These are phyloP conservation scores for Vitis hybrid DNA, from an alignment of 177 flowering plant species.

Conservation along the genomic window DNA sequence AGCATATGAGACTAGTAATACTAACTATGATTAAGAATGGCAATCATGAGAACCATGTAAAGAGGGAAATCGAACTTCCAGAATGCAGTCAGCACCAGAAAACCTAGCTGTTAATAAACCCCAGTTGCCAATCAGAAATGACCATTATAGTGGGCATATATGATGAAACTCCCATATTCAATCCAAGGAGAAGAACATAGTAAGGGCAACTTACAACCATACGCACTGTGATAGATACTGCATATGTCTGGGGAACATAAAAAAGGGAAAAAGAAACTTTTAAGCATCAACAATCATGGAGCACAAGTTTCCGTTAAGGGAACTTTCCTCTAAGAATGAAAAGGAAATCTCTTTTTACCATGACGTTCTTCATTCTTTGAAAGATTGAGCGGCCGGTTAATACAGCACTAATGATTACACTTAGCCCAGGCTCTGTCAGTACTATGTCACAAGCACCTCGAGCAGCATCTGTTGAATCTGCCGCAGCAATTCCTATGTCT, in stretches of 20 bases:
- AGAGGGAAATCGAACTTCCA: neutral
- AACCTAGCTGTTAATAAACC: neutral
- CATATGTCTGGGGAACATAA: constrained; percentile 15
- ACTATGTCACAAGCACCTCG: no score
- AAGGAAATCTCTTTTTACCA: neutral
- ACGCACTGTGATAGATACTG: constrained; percentile 21
- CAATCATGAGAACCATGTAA: constrained; percentile 9
- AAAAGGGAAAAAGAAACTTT: neutral
- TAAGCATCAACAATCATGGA: neutral
- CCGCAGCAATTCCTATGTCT: no score
- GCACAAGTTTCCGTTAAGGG: no score
- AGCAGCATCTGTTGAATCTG: no score
- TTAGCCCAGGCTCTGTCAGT: neutral
- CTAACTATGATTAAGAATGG: constrained; percentile 8
- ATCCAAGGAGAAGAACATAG: no score
- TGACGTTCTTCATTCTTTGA: neutral
- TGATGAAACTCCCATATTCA: no score
- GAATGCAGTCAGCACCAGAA: neutral
- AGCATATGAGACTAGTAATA: no score
- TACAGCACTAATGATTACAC: constrained; percentile 19
- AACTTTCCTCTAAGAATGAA: no score
- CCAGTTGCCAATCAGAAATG: no score
- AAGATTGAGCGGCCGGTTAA: constrained; percentile 8
- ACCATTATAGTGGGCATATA: no score
- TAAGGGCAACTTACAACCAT: constrained; percentile 8